phyloP scores from a whole-genome alignment of 1,284 basidiomycete genomes.

The Xerocomus nothofagi region DNA sequence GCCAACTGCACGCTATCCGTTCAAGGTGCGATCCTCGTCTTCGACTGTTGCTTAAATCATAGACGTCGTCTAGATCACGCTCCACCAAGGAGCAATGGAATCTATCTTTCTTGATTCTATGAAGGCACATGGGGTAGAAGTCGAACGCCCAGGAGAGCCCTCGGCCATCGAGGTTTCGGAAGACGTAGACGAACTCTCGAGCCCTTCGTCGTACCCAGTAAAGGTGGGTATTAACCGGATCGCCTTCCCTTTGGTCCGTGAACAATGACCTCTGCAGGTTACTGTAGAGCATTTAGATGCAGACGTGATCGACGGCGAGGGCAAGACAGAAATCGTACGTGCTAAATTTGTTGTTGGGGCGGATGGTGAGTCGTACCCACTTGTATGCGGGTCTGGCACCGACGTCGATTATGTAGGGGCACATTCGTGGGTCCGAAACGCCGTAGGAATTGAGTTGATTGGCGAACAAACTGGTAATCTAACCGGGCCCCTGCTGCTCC shows the following conservation, averaged over 20 bases:
- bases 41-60: background rate
- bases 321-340: constrained; percentile 19
- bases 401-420: constrained; percentile 46
- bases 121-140: constrained; percentile 48
- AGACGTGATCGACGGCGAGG: constrained; percentile 31
- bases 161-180: constrained; percentile 51
- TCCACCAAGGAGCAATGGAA: constrained; percentile 79
- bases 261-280: constrained; percentile 34
- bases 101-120: constrained; percentile 67
- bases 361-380: constrained; percentile 45
- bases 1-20: constrained; percentile 61
- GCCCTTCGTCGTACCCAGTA: constrained; percentile 54
- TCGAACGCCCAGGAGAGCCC: constrained; percentile 60
- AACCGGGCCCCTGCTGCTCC: background rate
- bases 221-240: constrained; percentile 41
- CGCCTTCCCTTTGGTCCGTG: background rate
- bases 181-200: constrained; percentile 42
- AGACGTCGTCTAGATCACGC: constrained; percentile 48
- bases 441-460: constrained; percentile 69
- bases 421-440: constrained; percentile 79
- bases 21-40: constrained; percentile 49
- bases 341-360: constrained; percentile 65
- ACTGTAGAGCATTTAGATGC: constrained; percentile 40
- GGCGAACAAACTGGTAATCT: constrained; percentile 62
- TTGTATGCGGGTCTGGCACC: background rate